phyloP scores from a whole-genome alignment of 129 eudicot species.

The Glebionis coronaria region DNA sequence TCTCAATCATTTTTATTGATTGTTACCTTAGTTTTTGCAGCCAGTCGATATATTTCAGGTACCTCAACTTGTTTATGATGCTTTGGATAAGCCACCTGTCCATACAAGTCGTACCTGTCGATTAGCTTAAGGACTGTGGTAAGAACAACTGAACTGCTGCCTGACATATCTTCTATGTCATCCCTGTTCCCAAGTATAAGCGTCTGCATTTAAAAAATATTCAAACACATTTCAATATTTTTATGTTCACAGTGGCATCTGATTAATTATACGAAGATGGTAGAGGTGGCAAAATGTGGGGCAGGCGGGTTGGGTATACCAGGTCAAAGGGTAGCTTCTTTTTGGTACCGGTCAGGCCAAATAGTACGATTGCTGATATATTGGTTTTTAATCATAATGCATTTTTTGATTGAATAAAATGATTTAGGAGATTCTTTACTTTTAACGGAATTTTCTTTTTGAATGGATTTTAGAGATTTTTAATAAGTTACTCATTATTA shows the following conservation, averaged over 20 bases:
- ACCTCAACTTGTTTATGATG: conserved; percentile 85
- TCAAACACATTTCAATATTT: conserved; percentile 9
- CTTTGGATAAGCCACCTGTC: conserved; percentile 83
- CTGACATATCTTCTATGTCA: conserved; percentile 73
- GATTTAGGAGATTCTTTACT: too few relatives aligned
- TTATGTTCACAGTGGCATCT: background rate
- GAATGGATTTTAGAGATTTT: too few relatives aligned
- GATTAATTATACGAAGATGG: too few relatives aligned
- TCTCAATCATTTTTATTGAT: background rate
- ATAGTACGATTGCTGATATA: too few relatives aligned
- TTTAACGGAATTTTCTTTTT: too few relatives aligned
- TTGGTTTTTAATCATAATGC: too few relatives aligned
- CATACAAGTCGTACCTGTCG: conserved; percentile 75
- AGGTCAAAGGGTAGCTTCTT: too few relatives aligned
- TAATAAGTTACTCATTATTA: too few relatives aligned
- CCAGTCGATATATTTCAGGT: conserved; percentile 81
- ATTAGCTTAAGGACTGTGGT: conserved; percentile 74
- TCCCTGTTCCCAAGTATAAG: conserved; percentile 85
- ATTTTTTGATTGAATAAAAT: too few relatives aligned
- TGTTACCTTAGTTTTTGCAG: conserved; percentile 77
- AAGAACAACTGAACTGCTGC: conserved; percentile 66
- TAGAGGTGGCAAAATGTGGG: too few relatives aligned
- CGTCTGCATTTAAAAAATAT: conserved; percentile 44
- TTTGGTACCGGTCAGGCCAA: too few relatives aligned
- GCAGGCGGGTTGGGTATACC: too few relatives aligned